Evolutionary conservation across 345 rosid species (phyloP), one percentile per base, ranked within the genome.

Genomic region (Litchi chinensis): DNA sequence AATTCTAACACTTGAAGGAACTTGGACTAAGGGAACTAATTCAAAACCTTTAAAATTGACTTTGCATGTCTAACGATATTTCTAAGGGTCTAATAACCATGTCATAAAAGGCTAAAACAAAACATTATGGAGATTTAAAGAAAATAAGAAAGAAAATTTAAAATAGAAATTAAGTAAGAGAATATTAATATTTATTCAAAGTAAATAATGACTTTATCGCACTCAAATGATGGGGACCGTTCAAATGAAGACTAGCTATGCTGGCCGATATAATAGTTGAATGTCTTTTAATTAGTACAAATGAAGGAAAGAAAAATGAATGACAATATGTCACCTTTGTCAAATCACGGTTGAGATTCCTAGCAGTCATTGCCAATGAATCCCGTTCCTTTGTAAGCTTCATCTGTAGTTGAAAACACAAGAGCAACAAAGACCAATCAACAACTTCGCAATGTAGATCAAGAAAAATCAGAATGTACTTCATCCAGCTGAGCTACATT

Each of bases 321-420:
- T 10, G 60, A 22, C 41, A 26, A 40, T 59, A 11, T 46, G 68
- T 84, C 81, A 90, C 98, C 97, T 93, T 95, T 52, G 92, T 80
- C 73, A 87, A 89, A 85, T 95, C 98, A 76, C 95, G 97, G 80
- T 89, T 84, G 46, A 93, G 98, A 82, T 92, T 92, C 90, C 90
- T 95, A 41, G 86, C 91, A 15, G 93, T 91, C 82, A 86, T 44
- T 8, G 90, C 89, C 82, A 95, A 77, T 26, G 95, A 88, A 85
- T 95, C 98, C 11, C 94, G 88, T 54, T 93, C 97, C 86, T 89
- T 87, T 4, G 88, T 79, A 68, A 95, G 92, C 80, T 91, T 89
- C 82, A 82, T 84, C 99, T 95, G 74, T 87, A 82, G 65, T 41
- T 16, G 52, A 77, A 70, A 70, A 43, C 44, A 78, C 77, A 16